Conservation (phyloP, 2,329 filamentous ascomycete genomes). For the Ophiocordyceps australis region DNA sequence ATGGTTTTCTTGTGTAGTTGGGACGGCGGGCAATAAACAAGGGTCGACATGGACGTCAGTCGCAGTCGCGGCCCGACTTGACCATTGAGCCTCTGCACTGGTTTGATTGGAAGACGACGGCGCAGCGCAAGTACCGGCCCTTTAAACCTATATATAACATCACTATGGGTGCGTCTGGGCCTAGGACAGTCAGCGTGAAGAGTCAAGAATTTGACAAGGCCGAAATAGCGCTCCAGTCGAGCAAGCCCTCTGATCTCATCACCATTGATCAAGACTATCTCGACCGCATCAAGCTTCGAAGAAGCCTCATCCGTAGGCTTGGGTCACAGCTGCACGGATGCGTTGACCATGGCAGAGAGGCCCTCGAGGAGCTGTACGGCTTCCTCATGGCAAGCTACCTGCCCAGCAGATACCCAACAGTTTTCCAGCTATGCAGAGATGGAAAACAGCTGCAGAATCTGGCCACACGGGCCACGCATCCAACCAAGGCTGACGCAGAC, state of each 20-base stretch:
- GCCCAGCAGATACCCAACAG: constrained; percentile 25
- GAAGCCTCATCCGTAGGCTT: constrained; percentile 18
- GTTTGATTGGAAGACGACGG: constrained; percentile 20
- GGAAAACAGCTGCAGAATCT: constrained; percentile 17
- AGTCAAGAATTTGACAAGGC: too few species aligned
- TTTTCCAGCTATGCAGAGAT: constrained; percentile 21
- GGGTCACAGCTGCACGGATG: constrained; percentile 21
- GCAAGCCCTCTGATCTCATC: constrained; percentile 29
- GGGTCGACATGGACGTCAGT: too few species aligned
- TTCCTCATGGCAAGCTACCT: constrained; percentile 28
- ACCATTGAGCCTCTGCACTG: constrained; percentile 8
- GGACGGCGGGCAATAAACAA: too few species aligned
- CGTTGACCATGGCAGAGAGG: constrained; percentile 16
- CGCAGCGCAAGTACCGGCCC: constrained; percentile 21
- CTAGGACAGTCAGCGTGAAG: too few species aligned
- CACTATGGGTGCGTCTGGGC: constrained; percentile 33
- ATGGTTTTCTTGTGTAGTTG: too few species aligned
- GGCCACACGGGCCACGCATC: constrained; percentile 14
- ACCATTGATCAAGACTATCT: constrained; percentile 32
- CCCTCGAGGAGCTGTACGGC: constrained; percentile 28
- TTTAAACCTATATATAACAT: constrained; percentile 35
- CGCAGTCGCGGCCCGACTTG: background rate
- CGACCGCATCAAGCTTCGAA: constrained; percentile 20
- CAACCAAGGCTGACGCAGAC: constrained; percentile 11
- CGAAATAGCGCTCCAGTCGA: constrained; percentile 22